Base-by-base conservation (phyloP, 345 rosid species). In the Ailanthus altissimus region DNA sequence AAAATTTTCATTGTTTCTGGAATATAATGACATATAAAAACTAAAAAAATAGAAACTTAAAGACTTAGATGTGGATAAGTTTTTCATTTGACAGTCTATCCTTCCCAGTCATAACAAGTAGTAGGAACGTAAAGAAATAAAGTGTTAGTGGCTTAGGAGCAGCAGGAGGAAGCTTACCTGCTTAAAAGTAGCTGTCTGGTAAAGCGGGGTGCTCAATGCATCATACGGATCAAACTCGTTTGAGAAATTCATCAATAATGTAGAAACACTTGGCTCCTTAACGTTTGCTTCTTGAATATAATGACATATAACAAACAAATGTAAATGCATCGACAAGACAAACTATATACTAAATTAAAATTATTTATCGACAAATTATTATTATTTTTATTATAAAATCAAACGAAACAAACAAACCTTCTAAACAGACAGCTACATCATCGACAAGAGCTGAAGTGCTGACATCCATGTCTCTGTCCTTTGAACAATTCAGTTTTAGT, bases 181-280 rank as follows among this genome's bases (percentile, higher is more conserved):
- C 86, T 90, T 92, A 84, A 93, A 96, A 1, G 98, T 93, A 56
- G 97, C 96, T 0, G 98, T 95, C 80, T 93, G 98, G 87, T 95
- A 93, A 81, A 95, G 94, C 0, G 98, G 99, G 7, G 91, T 89
- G 49, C 97, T 93, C 89, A 89, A 83, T 51, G 98, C 96, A 87
- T 80, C 84, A 79, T 82, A 92, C 47, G 98, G 97, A 85, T 96
- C 99, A 80, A 89, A 96, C 42, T 90, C 61, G 18, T 82, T 91
- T 75, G 93, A 91, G 32, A 84, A 79, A 67, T 92, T 90, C 90
- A 93, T 84, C 81, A 96, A 56, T 46, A 90, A 46, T 20, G 99
- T 96, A 8, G 98, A 86, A 59, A 96, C 62, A 68, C 96, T 79
- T 67, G 89, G 91, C 72, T 91, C 90, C 86, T 78, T 85, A 18